These are phyloP conservation scores for Globisporangium solare DNA, from an alignment of 352 stramenopile species.

Conservation along the genomic window DNA sequence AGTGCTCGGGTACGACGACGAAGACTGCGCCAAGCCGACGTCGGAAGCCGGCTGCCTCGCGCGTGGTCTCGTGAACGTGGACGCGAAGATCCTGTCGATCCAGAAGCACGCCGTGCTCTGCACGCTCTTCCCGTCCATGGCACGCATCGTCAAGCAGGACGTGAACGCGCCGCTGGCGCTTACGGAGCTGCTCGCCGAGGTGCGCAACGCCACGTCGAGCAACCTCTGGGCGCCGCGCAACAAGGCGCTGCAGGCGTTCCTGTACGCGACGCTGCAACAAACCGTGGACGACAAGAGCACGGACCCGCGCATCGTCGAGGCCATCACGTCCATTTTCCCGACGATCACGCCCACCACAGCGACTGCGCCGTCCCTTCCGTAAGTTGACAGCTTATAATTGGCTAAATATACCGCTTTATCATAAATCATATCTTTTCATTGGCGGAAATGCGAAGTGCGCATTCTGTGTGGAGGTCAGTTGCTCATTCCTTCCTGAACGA, in stretches of 20 bases:
- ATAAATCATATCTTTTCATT: background rate
- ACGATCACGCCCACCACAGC: conserved; percentile 14
- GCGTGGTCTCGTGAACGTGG: conserved; percentile 46
- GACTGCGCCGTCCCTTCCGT: no score
- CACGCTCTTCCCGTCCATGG: conserved; percentile 39
- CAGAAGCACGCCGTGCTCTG: conserved; percentile 30
- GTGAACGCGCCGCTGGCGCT: conserved; percentile 37
- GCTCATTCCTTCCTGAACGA: background rate
- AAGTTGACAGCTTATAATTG: background rate
- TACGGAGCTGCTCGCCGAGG: conserved; percentile 26
- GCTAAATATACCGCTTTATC: background rate
- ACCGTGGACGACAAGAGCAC: conserved; percentile 23
- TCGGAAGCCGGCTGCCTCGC: conserved; percentile 57
- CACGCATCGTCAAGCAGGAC: conserved; percentile 55
- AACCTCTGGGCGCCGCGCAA: conserved; percentile 20
- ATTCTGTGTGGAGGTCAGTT: conserved; percentile 1
- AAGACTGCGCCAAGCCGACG: conserved; percentile 42
- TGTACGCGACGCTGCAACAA: conserved; percentile 23
- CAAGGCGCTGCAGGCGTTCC: conserved; percentile 27
- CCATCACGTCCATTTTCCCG: conserved; percentile 27
- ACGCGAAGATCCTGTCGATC: conserved; percentile 29
- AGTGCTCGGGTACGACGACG: conserved; percentile 26
- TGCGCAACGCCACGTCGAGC: conserved; percentile 23
- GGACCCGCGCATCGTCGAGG: conserved; percentile 35
- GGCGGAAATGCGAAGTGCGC: background rate